Percentiles rank a stretch among this genome's conserved stretches.
These are phyloP conservation scores for Fragilaria crotonensis DNA, from an alignment of 108 stramenopile genomes.

Conservation along the genomic window DNA sequence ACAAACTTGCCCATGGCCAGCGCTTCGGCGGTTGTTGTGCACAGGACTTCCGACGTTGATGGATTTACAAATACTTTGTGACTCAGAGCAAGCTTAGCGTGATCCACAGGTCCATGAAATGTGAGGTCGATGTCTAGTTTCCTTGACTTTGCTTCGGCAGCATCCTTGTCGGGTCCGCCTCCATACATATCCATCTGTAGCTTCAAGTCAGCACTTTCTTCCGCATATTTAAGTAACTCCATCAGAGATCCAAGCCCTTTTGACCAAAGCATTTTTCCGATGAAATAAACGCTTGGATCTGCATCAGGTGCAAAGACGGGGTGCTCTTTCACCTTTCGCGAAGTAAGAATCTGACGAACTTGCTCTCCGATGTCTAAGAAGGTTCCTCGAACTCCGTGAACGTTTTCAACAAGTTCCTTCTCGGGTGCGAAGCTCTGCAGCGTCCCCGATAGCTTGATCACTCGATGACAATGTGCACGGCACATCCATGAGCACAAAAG, in stretches of 20 bases:
- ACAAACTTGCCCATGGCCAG: slow-evolving; percentile 83
- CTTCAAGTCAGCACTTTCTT: slow-evolving; percentile 49
- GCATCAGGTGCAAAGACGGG: slow-evolving; percentile 16
- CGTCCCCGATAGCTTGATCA: slow-evolving; percentile 76
- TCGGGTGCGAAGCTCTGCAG: slow-evolving; percentile 75
- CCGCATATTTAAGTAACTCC: slow-evolving; percentile 67
- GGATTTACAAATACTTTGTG: slow-evolving; percentile 85
- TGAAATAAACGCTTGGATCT: slow-evolving; percentile 57
- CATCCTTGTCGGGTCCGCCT: slow-evolving; percentile 62
- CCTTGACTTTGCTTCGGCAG: slow-evolving; percentile 51
- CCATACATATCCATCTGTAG: slow-evolving; percentile 79
- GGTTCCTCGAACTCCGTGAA: slow-evolving; percentile 78
- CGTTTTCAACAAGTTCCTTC: slow-evolving; percentile 71
- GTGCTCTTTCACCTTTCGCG: not conserved
- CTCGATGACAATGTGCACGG: slow-evolving; percentile 83
- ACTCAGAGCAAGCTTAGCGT: slow-evolving; percentile 39
- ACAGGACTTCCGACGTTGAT: slow-evolving; percentile 73
- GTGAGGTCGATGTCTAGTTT: slow-evolving; percentile 35
- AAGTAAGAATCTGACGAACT: not conserved
- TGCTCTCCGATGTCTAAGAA: slow-evolving; percentile 23
- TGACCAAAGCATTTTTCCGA: slow-evolving; percentile 83
- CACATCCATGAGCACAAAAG: slow-evolving; percentile 76
- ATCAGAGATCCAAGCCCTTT: slow-evolving; percentile 75
- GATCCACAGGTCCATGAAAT: slow-evolving; percentile 72
- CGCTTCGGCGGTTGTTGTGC: slow-evolving; percentile 73